Evolutionary conservation across 352 stramenopile genomes (phyloP).

Genomic region (Phytophthora crassamura): DNA sequence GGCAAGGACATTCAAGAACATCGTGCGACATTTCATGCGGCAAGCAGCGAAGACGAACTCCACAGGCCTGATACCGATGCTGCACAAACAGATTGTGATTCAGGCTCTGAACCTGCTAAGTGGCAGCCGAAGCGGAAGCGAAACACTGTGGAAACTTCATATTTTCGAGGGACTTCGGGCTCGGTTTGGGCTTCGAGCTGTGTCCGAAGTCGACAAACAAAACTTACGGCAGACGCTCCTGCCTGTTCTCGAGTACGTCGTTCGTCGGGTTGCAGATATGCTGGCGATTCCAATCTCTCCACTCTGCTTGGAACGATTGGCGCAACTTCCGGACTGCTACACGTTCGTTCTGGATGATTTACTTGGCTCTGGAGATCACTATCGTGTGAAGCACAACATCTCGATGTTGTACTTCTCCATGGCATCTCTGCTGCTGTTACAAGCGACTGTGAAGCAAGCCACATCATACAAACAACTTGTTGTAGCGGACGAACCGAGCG

Average conservation of each 20-base stretch:
- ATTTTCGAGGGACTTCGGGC: conserved; percentile 78
- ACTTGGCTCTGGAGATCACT: conserved; percentile 30
- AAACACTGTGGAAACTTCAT: conserved; percentile 75
- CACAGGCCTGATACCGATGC: conserved; percentile 48
- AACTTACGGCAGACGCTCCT: conserved; percentile 73
- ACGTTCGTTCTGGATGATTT: conserved; percentile 85
- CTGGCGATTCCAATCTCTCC: conserved; percentile 58
- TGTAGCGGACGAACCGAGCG: conserved; percentile 60
- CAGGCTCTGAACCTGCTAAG: conserved; percentile 76
- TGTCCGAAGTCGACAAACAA: conserved; percentile 81
- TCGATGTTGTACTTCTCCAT: conserved; percentile 88
- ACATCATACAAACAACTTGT: conserved; percentile 86
- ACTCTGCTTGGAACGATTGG: conserved; percentile 51
- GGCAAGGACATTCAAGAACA: conserved; percentile 87
- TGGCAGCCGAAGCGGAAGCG: conserved; percentile 60
- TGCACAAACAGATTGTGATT: conserved; percentile 60
- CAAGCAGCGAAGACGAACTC: conserved; percentile 35
- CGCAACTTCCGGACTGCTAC: conserved; percentile 66
- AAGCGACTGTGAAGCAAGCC: conserved; percentile 77
- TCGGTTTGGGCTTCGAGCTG: conserved; percentile 69
- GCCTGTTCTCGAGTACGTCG: conserved; percentile 55
- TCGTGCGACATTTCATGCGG: conserved; percentile 82
- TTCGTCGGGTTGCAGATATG: conserved; percentile 60
- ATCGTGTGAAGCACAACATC: conserved; percentile 86
- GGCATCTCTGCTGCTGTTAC: conserved; percentile 81